Conservation (phyloP, 75 land plant genomes). For the Selaginella tamariscina region DNA sequence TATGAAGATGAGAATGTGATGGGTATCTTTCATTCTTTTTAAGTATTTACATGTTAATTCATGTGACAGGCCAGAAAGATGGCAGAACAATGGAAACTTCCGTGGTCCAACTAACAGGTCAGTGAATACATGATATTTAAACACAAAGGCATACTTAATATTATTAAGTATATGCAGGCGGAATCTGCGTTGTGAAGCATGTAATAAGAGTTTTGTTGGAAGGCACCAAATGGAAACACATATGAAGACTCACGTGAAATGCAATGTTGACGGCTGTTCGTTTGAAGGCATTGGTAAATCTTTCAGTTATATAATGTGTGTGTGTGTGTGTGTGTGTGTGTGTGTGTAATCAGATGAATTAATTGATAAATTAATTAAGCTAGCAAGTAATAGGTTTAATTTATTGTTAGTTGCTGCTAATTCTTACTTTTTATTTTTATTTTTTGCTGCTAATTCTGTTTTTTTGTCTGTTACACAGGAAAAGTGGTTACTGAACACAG, state of each 20-base stretch:
- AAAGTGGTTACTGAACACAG: slow-evolving; percentile 30
- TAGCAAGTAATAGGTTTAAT: no score
- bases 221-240: slow-evolving; percentile 16
- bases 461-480: slow-evolving; percentile 13
- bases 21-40: no score
- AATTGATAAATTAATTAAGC: no score
- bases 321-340: background rate
- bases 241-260: slow-evolving; percentile 25
- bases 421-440: no score
- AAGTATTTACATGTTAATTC: background rate
- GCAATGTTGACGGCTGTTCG: slow-evolving; percentile 20
- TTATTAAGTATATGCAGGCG: no score
- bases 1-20: no score
- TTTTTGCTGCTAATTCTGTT: no score
- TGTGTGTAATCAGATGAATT: no score
- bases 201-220: slow-evolving; percentile 21
- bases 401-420: no score
- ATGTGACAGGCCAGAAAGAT: background rate
- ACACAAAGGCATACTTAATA: no score
- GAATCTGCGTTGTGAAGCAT: slow-evolving; percentile 22
- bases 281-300: slow-evolving; percentile 28
- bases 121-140: no score
- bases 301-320: background rate
- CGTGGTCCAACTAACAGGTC: background rate
- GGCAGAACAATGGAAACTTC: background rate